Evolutionary conservation across 75 land plant species (phyloP).

Genomic region (Chamaecyparis obtusa): DNA sequence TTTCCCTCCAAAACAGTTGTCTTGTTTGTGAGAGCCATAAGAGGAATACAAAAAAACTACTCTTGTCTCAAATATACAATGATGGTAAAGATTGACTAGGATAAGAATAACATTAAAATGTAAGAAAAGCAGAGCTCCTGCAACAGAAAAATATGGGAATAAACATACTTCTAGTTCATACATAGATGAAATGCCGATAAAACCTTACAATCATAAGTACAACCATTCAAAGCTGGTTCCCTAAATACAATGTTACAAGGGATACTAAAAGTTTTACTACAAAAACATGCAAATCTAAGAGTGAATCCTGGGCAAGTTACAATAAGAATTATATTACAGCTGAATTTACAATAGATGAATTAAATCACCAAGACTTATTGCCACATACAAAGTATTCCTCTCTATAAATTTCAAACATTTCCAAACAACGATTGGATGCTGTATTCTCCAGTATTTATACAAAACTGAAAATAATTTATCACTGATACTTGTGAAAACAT

Average conservation of each 20-base stretch:
- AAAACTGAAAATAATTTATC: neutral
- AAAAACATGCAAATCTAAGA: neutral
- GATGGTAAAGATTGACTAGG: neutral
- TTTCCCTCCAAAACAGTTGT: too few relatives aligned
- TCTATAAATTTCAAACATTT: neutral
- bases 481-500: neutral
- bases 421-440: neutral
- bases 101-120: neutral
- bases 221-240: neutral
- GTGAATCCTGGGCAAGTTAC: neutral
- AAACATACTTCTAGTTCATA: neutral
- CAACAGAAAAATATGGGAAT: neutral
- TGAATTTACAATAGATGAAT: neutral
- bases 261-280: neutral
- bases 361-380: neutral
- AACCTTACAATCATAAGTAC: neutral
- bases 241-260: neutral
- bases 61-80: neutral
- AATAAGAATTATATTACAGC: conserved; percentile 1
- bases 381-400: neutral
- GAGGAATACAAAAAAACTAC: neutral
- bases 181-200: neutral
- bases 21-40: neutral
- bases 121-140: neutral
- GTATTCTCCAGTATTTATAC: neutral